Evolutionary conservation across 805 yeast genomes (phyloP), one percentile per base, ranked within the genome.

Genomic region (Starmerella powellii): DNA sequence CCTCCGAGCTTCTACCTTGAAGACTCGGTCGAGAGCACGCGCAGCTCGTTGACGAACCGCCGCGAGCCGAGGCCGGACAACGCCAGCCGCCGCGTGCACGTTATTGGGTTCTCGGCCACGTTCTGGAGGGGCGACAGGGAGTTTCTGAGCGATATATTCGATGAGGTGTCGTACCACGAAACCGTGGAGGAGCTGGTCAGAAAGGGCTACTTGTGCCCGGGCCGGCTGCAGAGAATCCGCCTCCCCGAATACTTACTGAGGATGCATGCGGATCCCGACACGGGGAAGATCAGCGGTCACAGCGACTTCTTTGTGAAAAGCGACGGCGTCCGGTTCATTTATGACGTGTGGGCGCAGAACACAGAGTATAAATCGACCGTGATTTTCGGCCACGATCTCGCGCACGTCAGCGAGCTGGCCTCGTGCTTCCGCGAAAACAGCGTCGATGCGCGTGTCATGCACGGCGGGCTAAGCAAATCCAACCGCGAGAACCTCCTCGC

Each of bases 71-170:
- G 16, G 11, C 5, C 12, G 17, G 38, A 16, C 29, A 21, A 4
- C 13, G 8, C 6, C 48, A 32, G 63, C 0, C 63, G 74, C 43
- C 61, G 62, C 0, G 66, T 78, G 2, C 71, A 75, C 1, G 73
- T 84, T 0, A 65, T 84, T 13, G 96, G 97, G 2, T 84, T 88
- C 51, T 79, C 94, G 12, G 97, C 96, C 0, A 87, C 97, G 0
- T 60, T 87, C 56, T 76, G 74, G 52, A 62, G 97, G 43, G 72
- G 73, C n/a, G 97, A 87, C 58, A 74, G 73, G 4, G 63, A 67
- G 41, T 68, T 78, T 0, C 60, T 88, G 34, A 70, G 72, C 11
- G 53, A 61, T 16, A 73, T 74, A 0, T 75, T 85, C 59, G 88
- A 87, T 51, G 70, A 80, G 44, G 72, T 87, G 21, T 87, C 78